Base-by-base conservation (phyloP, 1,284 basidiomycete genomes). In the Austroboletus niveus region DNA sequence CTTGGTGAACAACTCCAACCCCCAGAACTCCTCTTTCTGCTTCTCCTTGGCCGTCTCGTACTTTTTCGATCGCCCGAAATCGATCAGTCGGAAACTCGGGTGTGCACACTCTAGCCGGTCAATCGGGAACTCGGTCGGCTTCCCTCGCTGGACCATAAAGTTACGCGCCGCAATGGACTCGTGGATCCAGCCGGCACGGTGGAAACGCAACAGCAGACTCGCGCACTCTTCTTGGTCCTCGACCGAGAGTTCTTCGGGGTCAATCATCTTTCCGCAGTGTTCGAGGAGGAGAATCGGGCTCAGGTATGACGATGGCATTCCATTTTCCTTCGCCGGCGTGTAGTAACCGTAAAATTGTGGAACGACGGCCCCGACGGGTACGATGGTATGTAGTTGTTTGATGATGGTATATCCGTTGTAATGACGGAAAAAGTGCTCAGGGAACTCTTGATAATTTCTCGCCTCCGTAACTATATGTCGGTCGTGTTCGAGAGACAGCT, bases 261-360 rank as follows among this genome's bases (percentile, higher is more conserved):
- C 29, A 15, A 74, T 57, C 1, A 60, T 68, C 8, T 17, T 1
- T 2, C 73, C 72, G n/a, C 74, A 75, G 34, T 72, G 62, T 45
- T 74, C 73, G 17, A 73, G 55, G 1, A 74, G 61, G 15, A 74
- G 57, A 48, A 74, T 71, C 1, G 69, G 66, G 39, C 63, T 64
- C 15, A 59, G 31, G 48, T 68, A 53, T 1, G 32, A 11, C 11
- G 11, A 2, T 11, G 11, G 5, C 3, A 3, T 5, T 8, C 1
- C 2, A 12, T 4, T 8, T 22, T 35, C 42, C 12, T 9, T 17
- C 44, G 52, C 29, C 0, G 59, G 63, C 2, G 6, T 46, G 42
- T 74, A 75, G 49, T 64, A 72, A 8, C 74, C 73, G 39, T 72
- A 75, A 48, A 72, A 73, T 49, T 74, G 72, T 2, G 73, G 73